A percentile compares a stretch with the other conserved stretches of the same genome.
These are phyloP conservation scores for Termitomyces heimii DNA, from an alignment of 768 basidiomycete genomes.

Conservation along the genomic window DNA sequence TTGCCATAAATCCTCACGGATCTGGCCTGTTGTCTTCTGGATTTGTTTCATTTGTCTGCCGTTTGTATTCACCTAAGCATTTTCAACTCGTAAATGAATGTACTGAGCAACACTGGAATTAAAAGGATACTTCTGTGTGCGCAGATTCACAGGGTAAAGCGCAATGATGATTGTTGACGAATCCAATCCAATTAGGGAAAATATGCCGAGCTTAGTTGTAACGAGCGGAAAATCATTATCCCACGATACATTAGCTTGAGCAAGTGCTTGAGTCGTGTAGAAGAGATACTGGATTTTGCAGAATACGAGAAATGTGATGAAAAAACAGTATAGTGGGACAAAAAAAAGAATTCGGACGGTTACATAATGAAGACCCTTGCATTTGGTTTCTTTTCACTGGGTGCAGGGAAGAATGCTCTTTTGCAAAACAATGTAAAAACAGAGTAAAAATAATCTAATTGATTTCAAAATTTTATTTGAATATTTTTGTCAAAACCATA, in stretches of 20 bases:
- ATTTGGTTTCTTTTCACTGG: no score
- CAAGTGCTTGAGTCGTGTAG: neutral
- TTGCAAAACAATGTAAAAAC: no score
- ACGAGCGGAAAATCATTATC: neutral
- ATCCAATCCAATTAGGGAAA: neutral
- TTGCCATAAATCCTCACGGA: no score
- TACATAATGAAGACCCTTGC: neutral
- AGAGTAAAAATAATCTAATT: no score
- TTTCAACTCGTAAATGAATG: neutral
- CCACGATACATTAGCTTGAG: neutral
- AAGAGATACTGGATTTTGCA: no score
- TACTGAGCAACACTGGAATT: neutral
- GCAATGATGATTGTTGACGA: neutral
- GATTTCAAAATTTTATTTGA: no score
- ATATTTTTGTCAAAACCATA: no score
- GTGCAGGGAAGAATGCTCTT: no score
- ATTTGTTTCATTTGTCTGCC: no score
- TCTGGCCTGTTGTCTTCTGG: no score
- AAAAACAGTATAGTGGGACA: neutral
- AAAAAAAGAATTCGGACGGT: neutral
- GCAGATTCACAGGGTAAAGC: neutral
- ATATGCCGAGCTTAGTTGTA: neutral
- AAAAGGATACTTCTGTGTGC: neutral
- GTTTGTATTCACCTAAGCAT: neutral
- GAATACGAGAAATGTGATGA: neutral